Percentiles rank a stretch among this genome's conserved stretches.
These are phyloP conservation scores for Thamnidium elegans DNA, from an alignment of 192 early-diverging fungal genomes.

Conservation along the genomic window DNA sequence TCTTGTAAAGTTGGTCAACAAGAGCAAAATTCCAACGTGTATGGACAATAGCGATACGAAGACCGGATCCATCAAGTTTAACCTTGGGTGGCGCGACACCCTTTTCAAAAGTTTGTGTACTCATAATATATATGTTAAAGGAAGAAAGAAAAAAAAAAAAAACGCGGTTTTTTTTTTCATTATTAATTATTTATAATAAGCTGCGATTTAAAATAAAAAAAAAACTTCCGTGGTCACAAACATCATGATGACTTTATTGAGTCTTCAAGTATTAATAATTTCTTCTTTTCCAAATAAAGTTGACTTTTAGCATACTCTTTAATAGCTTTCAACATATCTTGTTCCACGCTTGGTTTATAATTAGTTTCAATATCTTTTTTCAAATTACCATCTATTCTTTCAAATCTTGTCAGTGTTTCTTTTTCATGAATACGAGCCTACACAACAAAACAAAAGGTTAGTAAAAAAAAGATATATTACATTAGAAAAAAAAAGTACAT, in stretches of 20 bases:
- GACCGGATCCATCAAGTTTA: conserved; percentile 58
- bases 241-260: too few relatives aligned
- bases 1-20: conserved; percentile 79
- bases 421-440: conserved; percentile 27
- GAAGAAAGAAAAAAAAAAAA: background rate
- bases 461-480: background rate
- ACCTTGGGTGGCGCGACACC: conserved; percentile 59
- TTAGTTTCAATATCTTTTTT: conserved; percentile 16
- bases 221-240: too few relatives aligned
- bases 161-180: too few relatives aligned
- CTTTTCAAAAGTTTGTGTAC: conserved; percentile 58
- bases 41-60: conserved; percentile 81
- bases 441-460: background rate
- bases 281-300: conserved; percentile 24
- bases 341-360: conserved; percentile 2
- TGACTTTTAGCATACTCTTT: conserved; percentile 27
- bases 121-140: conserved; percentile 13
- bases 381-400: conserved; percentile 21
- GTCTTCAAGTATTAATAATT: conserved; percentile 1
- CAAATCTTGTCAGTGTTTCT: conserved; percentile 11
- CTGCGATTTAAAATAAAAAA: too few relatives aligned
- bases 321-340: conserved; percentile 18
- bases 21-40: conserved; percentile 93
- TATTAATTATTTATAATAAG: too few relatives aligned
- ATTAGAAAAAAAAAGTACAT: conserved; percentile 9